Evolutionary conservation across 1,284 basidiomycete genomes (phyloP).

Genomic region (Cutaneotrichosporon mucoides): DNA sequence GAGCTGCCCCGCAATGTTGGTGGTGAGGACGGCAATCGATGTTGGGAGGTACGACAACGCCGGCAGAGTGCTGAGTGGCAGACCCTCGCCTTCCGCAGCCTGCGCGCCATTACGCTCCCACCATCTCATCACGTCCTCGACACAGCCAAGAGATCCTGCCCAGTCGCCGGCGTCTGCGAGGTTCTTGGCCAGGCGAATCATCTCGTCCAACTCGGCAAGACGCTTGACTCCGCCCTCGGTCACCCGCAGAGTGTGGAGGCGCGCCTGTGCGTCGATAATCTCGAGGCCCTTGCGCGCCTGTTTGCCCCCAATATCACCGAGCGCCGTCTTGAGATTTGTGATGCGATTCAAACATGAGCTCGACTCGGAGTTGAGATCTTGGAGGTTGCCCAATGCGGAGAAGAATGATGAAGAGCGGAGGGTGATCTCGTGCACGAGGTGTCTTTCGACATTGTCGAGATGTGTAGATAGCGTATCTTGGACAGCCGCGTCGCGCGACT

Average conservation of each 20-base stretch:
- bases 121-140: conserved; percentile 67
- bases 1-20: conserved; percentile 71
- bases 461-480: conserved; percentile 92
- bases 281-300: conserved; percentile 72
- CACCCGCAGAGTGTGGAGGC: conserved; percentile 59
- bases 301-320: conserved; percentile 71
- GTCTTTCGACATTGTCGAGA: conserved; percentile 90
- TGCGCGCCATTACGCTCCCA: conserved; percentile 53
- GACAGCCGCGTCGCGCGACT: conserved; percentile 58
- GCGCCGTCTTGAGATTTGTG: conserved; percentile 63
- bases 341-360: conserved; percentile 76
- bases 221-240: conserved; percentile 63
- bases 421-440: conserved; percentile 89
- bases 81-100: conserved; percentile 2
- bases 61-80: conserved; percentile 55
- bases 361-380: conserved; percentile 85
- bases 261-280: conserved; percentile 63
- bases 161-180: conserved; percentile 78
- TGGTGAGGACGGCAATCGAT: conserved; percentile 61
- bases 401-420: conserved; percentile 91
- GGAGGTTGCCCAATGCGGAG: conserved; percentile 87
- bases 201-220: conserved; percentile 68
- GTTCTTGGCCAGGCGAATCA: conserved; percentile 63
- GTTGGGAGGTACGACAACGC: conserved; percentile 68
- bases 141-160: conserved; percentile 71